Evolutionary conservation across 345 rosid species (phyloP).

Genomic region (Murraya paniculata): DNA sequence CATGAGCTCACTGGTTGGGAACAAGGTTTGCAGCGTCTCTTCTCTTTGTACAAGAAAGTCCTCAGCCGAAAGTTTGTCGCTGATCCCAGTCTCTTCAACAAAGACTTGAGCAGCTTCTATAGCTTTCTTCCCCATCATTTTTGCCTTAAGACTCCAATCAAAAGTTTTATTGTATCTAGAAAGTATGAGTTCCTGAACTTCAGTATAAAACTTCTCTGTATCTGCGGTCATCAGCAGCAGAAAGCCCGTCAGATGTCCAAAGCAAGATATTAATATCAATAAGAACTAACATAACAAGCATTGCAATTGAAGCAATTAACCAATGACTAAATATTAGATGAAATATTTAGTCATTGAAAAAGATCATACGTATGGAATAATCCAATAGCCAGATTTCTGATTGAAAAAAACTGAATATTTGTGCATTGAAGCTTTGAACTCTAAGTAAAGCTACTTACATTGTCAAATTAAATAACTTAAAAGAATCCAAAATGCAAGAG

Average conservation of each 20-base stretch:
- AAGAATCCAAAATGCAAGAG: neutral
- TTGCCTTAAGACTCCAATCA: slow-evolving; percentile 92
- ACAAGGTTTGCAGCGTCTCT: slow-evolving; percentile 65
- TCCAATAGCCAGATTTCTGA: neutral
- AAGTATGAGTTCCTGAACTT: slow-evolving; percentile 83
- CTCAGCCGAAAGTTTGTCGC: slow-evolving; percentile 78
- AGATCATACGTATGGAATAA: neutral
- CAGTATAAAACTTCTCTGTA: slow-evolving; percentile 88
- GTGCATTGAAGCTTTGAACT: neutral
- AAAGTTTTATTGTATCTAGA: slow-evolving; percentile 80
- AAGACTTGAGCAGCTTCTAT: slow-evolving; percentile 77
- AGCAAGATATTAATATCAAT: neutral
- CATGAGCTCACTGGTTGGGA: slow-evolving; percentile 84
- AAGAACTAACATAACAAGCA: neutral
- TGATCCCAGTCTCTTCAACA: slow-evolving; percentile 79
- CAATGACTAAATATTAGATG: too few relatives aligned
- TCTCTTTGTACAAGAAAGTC: slow-evolving; percentile 78
- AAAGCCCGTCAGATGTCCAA: neutral
- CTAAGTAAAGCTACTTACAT: too few relatives aligned
- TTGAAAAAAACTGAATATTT: neutral
- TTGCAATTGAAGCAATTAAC: neutral
- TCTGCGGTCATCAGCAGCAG: slow-evolving; percentile 42
- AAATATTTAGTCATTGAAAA: too few relatives aligned
- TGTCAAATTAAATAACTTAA: too few relatives aligned
- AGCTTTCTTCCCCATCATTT: slow-evolving; percentile 96